phyloP scores from a whole-genome alignment of 2,329 filamentous ascomycete genomes.

The Fusarium liriodendri region DNA sequence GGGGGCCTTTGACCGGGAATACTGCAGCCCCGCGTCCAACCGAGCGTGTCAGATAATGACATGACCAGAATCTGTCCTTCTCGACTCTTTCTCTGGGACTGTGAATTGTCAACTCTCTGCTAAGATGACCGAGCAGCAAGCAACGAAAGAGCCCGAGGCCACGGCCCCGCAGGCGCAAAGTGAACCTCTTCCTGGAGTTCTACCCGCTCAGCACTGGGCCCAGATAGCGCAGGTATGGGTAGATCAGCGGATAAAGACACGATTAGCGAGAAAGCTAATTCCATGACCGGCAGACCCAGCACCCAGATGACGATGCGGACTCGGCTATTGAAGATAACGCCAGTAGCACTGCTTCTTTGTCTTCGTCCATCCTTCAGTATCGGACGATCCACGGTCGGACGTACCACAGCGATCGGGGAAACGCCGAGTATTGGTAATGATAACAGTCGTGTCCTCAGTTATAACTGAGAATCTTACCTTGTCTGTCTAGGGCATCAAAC shows the following conservation, averaged over 20 bases:
- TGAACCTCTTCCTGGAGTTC: not conserved
- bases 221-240: constrained; percentile 1
- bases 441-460: not conserved
- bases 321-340: constrained; percentile 8
- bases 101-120: not conserved
- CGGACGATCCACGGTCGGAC: constrained; percentile 22
- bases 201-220: not conserved
- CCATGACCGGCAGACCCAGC: not conserved
- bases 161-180: not conserved
- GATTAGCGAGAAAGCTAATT: not conserved
- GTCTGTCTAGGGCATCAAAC: not conserved
- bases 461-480: not conserved
- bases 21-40: not conserved
- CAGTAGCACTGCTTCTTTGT: constrained; percentile 17
- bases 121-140: not conserved
- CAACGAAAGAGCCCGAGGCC: not conserved
- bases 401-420: constrained; percentile 19
- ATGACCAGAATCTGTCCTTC: not conserved
- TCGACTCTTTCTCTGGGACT: not conserved
- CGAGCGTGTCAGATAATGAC: not conserved
- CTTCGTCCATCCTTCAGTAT: constrained; percentile 21
- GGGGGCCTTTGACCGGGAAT: not conserved
- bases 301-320: not conserved
- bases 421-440: constrained; percentile 20
- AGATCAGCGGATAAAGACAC: not conserved